Conservation (phyloP, 768 basidiomycete genomes). For the Lactarius tabidus region DNA sequence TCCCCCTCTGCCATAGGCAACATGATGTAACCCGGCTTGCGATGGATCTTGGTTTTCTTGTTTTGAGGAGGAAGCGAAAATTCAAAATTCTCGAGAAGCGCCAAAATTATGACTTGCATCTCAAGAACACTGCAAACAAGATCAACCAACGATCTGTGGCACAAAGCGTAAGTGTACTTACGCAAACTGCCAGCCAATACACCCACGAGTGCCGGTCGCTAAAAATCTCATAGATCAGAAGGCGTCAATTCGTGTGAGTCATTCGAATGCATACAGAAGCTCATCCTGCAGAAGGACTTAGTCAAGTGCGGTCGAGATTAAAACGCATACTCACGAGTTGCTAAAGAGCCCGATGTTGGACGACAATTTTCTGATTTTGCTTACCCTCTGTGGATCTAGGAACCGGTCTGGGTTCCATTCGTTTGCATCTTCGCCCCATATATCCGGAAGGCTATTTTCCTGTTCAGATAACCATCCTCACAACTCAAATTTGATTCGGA, state of each 20-base stretch:
- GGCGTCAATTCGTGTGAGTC: not conserved
- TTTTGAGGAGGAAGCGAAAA: not conserved
- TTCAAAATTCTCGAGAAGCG: not conserved
- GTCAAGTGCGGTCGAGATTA: not conserved
- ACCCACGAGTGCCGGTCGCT: slow-evolving; percentile 1
- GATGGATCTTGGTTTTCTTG: slow-evolving; percentile 1
- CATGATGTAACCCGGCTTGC: slow-evolving; percentile 10
- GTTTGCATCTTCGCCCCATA: slow-evolving; percentile 16
- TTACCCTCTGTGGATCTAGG: not conserved
- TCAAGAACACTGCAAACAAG: slow-evolving; percentile 4
- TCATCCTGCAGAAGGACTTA: not conserved
- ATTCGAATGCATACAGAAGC: slow-evolving; percentile 6
- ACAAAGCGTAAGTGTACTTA: not conserved
- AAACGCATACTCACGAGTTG: not conserved
- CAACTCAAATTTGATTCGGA: no score
- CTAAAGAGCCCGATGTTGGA: slow-evolving; percentile 2
- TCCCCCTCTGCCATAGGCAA: not conserved
- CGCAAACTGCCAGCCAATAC: slow-evolving; percentile 7
- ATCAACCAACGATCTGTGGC: not conserved
- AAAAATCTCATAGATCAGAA: not conserved
- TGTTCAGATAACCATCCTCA: not conserved
- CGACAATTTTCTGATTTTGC: not conserved
- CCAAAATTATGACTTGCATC: slow-evolving; percentile 1
- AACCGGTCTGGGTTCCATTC: slow-evolving; percentile 11
- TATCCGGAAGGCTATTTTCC: not conserved